Evolutionary conservation across 257 asterid species (phyloP), one percentile per base, ranked within the genome.

Genomic region (Nicotiana tomentosiformis): DNA sequence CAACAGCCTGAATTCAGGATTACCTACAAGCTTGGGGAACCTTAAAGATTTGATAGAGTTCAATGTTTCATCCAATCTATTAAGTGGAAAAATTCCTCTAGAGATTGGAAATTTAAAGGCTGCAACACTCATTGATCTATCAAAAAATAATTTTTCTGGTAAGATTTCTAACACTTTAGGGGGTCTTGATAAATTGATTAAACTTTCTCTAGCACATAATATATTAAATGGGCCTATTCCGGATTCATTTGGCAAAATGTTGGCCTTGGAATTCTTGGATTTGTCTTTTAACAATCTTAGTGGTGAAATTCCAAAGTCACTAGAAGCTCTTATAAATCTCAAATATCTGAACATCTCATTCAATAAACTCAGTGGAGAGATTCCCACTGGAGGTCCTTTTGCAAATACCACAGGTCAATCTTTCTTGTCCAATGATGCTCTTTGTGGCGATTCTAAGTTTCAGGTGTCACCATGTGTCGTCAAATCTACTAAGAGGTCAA

Each of bases 311-410:
- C 82, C 68, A 55, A 60, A 32, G 30, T 56, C 82, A 16, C 9
- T 78, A 35, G 55, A 57, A 57, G 33, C 30, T 55, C 66, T 78
- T 57, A 18, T 56, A 5, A 9, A 33, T n/a, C 69, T 78, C 20
- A n/a, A 56, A 6, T 5, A 78, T 12, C 1, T 78, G 56, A 77
- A 78, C 4, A 1, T 78, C 69, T 78, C 68, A 5, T 78, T 55
- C n/a, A 78, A 78, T 57, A 11, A 60, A 57, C 68, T 78, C 3
- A 78, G 69, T 20, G 82, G 82, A 55, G 69, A 78, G 4, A 78
- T 78, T 60, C 69, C 69, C 33, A 30, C 7, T 0, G 55, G 55
- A 0, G 69, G 68, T 77, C 82, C 68, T 9, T 77, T 77, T 32
- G n/a, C n/a, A 10, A 56, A 77, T 18, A 1, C 26, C 26, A 77